Evolutionary conservation across 495 filamentous ascomycete species (phyloP).

Genomic region (Penicillium chermesinum): DNA sequence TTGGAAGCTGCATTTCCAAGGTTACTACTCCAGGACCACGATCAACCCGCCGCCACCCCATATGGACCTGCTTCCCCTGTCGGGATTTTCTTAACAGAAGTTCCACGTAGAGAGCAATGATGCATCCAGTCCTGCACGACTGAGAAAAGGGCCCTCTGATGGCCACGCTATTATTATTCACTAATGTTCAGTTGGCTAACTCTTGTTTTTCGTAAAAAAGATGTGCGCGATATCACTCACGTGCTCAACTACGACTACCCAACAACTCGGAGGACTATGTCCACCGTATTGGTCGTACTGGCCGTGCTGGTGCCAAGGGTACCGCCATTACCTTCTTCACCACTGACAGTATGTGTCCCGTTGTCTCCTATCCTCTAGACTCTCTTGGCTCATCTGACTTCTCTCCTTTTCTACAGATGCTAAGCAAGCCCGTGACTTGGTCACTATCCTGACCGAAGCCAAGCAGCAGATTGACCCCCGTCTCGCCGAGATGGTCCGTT

Average conservation of each 20-base stretch:
- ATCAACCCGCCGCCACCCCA: slow-evolving; percentile 48
- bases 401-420: slow-evolving; percentile 55
- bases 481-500: slow-evolving; percentile 92
- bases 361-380: slow-evolving; percentile 4
- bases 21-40: slow-evolving; percentile 67
- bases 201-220: slow-evolving; percentile 72
- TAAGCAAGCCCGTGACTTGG: slow-evolving; percentile 95
- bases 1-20: slow-evolving; percentile 56
- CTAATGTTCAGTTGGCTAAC: slow-evolving; percentile 69
- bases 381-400: slow-evolving; percentile 26
- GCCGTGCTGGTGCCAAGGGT: slow-evolving; percentile 83
- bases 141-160: slow-evolving; percentile 47
- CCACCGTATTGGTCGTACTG: slow-evolving; percentile 92
- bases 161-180: slow-evolving; percentile 43
- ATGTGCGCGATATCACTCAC: slow-evolving; percentile 99
- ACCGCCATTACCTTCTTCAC: slow-evolving; percentile 94
- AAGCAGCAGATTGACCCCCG: slow-evolving; percentile 98
- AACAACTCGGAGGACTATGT: slow-evolving; percentile 99
- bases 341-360: slow-evolving; percentile 79
- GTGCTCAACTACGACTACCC: slow-evolving; percentile 99
- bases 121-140: slow-evolving; percentile 64
- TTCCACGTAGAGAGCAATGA: slow-evolving; percentile 62
- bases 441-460: slow-evolving; percentile 85
- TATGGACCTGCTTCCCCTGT: slow-evolving; percentile 42
- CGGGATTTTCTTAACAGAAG: slow-evolving; percentile 55